Evolutionary conservation across 2,329 filamentous ascomycete species (phyloP).

Genomic region (Fusarium praegraminearum): DNA sequence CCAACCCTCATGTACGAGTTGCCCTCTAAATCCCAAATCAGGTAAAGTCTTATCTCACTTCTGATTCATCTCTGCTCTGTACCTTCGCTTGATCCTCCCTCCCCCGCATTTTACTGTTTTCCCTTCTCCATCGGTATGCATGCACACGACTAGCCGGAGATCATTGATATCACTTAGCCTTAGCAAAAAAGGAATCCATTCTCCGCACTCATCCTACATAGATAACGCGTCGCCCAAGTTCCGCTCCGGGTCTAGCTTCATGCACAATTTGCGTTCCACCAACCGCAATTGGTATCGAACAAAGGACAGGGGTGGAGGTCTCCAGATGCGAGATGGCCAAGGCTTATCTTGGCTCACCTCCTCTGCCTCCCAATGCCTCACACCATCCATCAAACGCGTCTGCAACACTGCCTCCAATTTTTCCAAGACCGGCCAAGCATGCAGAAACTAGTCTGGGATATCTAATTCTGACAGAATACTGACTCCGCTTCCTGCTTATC

Average conservation of each 20-base stretch:
- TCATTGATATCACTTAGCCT: constrained; percentile 29
- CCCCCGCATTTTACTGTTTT: constrained; percentile 30
- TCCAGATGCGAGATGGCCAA: constrained; percentile 11
- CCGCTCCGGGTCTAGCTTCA: constrained; percentile 26
- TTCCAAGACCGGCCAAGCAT: not conserved
- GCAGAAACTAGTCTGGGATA: not conserved
- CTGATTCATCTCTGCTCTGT: not conserved
- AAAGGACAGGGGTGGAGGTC: constrained; percentile 18
- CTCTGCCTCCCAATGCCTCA: constrained; percentile 20
- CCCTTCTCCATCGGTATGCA: constrained; percentile 11
- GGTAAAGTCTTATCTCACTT: constrained; percentile 37
- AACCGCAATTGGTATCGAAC: constrained; percentile 37
- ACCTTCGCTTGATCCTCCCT: constrained; percentile 11
- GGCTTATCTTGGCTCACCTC: constrained; percentile 24
- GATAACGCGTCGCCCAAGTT: constrained; percentile 27
- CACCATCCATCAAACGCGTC: constrained; percentile 9
- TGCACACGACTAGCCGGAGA: constrained; percentile 10
- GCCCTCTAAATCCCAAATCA: constrained; percentile 29
- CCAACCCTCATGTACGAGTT: constrained; percentile 40
- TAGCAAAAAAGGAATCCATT: constrained; percentile 5
- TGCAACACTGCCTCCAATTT: not conserved
- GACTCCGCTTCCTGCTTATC: constrained; percentile 14
- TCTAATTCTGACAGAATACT: constrained; percentile 22
- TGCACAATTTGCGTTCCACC: constrained; percentile 38
- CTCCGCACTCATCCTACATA: constrained; percentile 28